Evolutionary conservation across 2,329 filamentous ascomycete species (phyloP), one percentile per base, ranked within the genome.

Genomic region (Beauveria sp.): DNA sequence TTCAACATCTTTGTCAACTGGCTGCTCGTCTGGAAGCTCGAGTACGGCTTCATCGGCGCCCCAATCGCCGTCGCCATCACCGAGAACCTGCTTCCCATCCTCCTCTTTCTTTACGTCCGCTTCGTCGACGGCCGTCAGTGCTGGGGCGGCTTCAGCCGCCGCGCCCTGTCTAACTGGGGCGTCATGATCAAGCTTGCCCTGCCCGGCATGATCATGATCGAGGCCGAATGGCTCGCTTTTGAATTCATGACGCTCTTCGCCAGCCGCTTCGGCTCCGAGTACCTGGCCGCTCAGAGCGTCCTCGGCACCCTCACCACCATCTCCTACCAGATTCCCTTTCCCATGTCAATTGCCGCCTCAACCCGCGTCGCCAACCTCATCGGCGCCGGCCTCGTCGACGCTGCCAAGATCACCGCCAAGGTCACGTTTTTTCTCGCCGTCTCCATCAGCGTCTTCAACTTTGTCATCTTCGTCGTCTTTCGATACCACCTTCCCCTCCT

Each of bases 341-440:
- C 93, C 0, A 84, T 97, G 64, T 90, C 88, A 38, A 93, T 98
- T 62, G 93, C 93, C 3, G 86, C 89, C 0, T 93, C 89, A 14
- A 98, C 93, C 0, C 87, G 93, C 1, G 86, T 97, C 16, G 93
- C 93, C 20, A 98, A 97, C 68, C 78, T 98, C 40, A 96, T 98
- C 64, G 95, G 93, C 9, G 93, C 93, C 0, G 88, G 88, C 1
- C 81, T 97, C 12, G 87, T 90, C 2, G 86, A 88, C 51, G 89
- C 93, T 0, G 93, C 93, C 18, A 91, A 88, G 71, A 89, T 85
- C 3, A 89, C 89, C 0, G 89, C 89, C n/a, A 87, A 84, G 73
- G 92, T 62, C n/a, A 80, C 86, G 4, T 81, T 96, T 65, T 79
- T 80, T 1, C 83, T 83, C 3, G 87, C 89, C 3, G 77, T 84